Conservation (phyloP, 306 rosid species). For the Begonia peltatifolia region DNA sequence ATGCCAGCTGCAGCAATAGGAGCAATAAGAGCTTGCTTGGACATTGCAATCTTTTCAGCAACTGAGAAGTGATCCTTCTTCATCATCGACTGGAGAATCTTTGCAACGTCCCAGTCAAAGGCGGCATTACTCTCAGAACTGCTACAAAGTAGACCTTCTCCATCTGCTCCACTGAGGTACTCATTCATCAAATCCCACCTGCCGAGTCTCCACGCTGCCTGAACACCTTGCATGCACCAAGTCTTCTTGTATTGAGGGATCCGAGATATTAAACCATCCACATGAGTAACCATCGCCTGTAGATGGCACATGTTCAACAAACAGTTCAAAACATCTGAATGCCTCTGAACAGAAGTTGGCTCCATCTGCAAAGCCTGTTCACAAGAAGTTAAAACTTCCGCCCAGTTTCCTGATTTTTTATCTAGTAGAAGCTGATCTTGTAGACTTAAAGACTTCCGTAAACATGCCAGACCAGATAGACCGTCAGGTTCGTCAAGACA, state of each 20-base stretch:
- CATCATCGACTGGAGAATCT: slow-evolving; percentile 96
- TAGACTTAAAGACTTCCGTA: slow-evolving; percentile 56
- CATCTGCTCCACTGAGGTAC: slow-evolving; percentile 82
- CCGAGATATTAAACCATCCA: slow-evolving; percentile 86
- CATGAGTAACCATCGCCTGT: slow-evolving; percentile 96
- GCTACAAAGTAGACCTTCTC: slow-evolving; percentile 74
- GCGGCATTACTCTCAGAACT: slow-evolving; percentile 83
- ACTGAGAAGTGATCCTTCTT: slow-evolving; percentile 79
- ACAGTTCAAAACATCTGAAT: slow-evolving; percentile 91
- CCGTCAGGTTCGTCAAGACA: slow-evolving; percentile 96
- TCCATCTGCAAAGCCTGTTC: slow-evolving; percentile 98
- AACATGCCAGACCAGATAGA: slow-evolving; percentile 71
- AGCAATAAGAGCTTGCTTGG: slow-evolving; percentile 87
- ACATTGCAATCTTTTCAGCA: slow-evolving; percentile 67
- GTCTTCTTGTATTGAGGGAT: slow-evolving; percentile 77
- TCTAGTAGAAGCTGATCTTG: slow-evolving; percentile 83
- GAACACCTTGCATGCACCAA: slow-evolving; percentile 99
- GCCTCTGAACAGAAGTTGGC: slow-evolving; percentile 80
- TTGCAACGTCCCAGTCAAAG: slow-evolving; percentile 86
- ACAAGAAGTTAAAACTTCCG: slow-evolving; percentile 81
- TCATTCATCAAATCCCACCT: slow-evolving; percentile 99
- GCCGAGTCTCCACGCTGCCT: slow-evolving; percentile 99
- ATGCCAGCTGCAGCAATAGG: slow-evolving; percentile 95
- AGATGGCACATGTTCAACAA: slow-evolving; percentile 94
- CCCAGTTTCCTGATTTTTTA: slow-evolving; percentile 94